phyloP scores from a whole-genome alignment of 1,284 basidiomycete species.

The Ceratorhiza oryzae-sativae region DNA sequence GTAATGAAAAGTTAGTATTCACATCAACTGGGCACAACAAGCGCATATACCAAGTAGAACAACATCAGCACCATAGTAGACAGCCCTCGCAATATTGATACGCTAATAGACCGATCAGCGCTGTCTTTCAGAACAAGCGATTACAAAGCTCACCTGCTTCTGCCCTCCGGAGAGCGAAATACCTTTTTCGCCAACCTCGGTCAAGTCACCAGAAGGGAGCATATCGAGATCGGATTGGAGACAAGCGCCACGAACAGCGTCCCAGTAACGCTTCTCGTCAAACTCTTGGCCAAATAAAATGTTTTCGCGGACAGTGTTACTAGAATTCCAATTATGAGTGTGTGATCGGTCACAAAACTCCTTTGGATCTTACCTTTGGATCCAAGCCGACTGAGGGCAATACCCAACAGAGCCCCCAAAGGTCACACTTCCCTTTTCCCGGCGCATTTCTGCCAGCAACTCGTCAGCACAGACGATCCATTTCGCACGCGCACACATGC shows the following conservation, averaged over 20 bases:
- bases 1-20: background rate
- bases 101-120: background rate
- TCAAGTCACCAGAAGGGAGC: conserved; percentile 82
- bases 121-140: background rate
- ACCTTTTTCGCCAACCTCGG: conserved; percentile 69
- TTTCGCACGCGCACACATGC: no score
- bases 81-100: conserved; percentile 78
- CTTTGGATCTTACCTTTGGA: no score
- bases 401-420: conserved; percentile 68
- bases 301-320: conserved; percentile 70
- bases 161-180: conserved; percentile 85
- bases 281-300: conserved; percentile 85
- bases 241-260: conserved; percentile 75
- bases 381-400: conserved; percentile 56
- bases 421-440: conserved; percentile 66
- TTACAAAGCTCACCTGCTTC: conserved; percentile 65
- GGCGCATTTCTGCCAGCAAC: conserved; percentile 65
- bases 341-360: no score
- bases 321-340: no score
- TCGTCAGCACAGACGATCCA: background rate
- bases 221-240: conserved; percentile 81
- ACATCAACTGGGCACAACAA: background rate
- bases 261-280: conserved; percentile 80
- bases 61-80: conserved; percentile 86
- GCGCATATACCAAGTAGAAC: conserved; percentile 64